Conservation (phyloP, 306 rosid species). For the Datisca glomerata region DNA sequence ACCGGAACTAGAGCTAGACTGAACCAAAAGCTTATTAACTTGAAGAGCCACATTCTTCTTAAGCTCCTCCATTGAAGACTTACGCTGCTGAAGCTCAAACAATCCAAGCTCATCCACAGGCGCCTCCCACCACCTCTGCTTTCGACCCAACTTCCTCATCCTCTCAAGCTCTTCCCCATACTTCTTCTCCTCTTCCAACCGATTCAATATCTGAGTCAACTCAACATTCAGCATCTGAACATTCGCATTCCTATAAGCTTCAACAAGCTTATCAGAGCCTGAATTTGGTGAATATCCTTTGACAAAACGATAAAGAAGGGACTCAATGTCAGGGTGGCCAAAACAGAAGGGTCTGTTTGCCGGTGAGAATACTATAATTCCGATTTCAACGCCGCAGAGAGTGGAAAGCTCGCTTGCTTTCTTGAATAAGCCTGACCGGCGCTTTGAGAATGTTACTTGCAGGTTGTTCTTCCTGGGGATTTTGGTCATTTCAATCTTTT, state of each 20-base stretch:
- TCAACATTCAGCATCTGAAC: background rate
- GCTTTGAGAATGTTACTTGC: conserved; percentile 43
- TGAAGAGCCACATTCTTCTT: conserved; percentile 32
- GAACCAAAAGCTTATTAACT: too few relatives aligned
- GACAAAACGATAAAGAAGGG: background rate
- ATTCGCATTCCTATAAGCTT: background rate
- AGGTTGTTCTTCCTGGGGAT: conserved; percentile 20
- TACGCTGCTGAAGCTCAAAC: background rate
- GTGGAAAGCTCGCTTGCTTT: conserved; percentile 42
- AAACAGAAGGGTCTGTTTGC: conserved; percentile 26
- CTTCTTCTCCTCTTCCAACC: background rate
- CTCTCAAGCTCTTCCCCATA: background rate
- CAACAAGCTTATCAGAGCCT: background rate
- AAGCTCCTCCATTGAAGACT: background rate
- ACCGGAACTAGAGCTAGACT: too few relatives aligned
- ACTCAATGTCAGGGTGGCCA: conserved; percentile 21
- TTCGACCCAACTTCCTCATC: background rate
- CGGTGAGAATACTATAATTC: conserved; percentile 32
- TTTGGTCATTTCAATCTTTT: conserved; percentile 42
- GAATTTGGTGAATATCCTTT: background rate
- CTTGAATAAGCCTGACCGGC: conserved; percentile 34
- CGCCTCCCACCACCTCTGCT: background rate
- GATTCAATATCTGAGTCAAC: background rate
- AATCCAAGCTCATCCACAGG: background rate
- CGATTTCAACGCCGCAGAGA: conserved; percentile 22